phyloP scores from a whole-genome alignment of 257 asterid species.

The Parsonsia alboflavescens region DNA sequence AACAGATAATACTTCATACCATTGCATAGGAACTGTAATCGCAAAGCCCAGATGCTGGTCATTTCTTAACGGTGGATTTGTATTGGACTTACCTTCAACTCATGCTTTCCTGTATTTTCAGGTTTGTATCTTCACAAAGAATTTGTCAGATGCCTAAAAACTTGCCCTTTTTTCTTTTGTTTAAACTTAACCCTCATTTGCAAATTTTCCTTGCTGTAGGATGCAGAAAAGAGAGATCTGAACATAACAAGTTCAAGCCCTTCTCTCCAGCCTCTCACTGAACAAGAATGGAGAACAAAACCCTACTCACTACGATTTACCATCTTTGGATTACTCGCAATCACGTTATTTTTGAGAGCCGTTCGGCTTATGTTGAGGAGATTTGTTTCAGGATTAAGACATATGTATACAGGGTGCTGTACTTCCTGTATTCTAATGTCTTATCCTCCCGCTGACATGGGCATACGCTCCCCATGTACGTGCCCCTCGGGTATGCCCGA shows the following conservation, averaged over 20 bases:
- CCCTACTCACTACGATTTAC: too few relatives aligned
- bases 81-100: conserved; percentile 30
- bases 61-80: conserved; percentile 63
- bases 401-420: too few relatives aligned
- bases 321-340: too few relatives aligned
- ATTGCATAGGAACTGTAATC: conserved; percentile 42
- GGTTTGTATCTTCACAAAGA: conserved; percentile 13
- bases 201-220: conserved; percentile 25
- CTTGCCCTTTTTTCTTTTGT: not conserved
- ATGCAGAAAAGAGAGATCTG: conserved; percentile 18
- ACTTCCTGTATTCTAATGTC: too few relatives aligned
- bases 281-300: conserved; percentile 37
- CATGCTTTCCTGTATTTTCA: conserved; percentile 31
- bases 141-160: not conserved
- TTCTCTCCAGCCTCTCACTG: conserved; percentile 54
- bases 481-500: too few relatives aligned
- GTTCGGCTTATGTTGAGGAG: too few relatives aligned
- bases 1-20: conserved; percentile 28
- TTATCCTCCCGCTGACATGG: too few relatives aligned
- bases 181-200: not conserved
- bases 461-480: too few relatives aligned
- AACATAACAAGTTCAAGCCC: conserved; percentile 33
- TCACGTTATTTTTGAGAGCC: too few relatives aligned
- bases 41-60: conserved; percentile 58
- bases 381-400: too few relatives aligned